These are phyloP conservation scores for Pelagophyceae sp. DNA, from an alignment of 352 stramenopile species.

Conservation along the genomic window DNA sequence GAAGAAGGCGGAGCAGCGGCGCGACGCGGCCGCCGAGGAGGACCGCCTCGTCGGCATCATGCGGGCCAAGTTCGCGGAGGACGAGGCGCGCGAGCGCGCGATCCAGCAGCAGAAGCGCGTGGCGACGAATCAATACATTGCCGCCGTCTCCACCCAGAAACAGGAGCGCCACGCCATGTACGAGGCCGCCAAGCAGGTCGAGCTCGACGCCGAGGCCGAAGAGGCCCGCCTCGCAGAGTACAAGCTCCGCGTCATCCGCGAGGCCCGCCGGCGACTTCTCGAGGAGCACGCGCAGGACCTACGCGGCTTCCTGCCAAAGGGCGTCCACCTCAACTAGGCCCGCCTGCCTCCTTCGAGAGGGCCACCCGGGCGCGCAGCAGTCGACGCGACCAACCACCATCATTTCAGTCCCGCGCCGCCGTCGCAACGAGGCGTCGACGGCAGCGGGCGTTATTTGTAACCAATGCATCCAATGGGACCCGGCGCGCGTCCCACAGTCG, in stretches of 20 bases:
- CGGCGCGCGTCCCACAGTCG: too few species aligned
- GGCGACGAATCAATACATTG: conserved; percentile 38
- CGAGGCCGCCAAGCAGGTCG: conserved; percentile 58
- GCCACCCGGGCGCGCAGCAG: too few species aligned
- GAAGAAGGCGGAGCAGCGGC: conserved; percentile 40
- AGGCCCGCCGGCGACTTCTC: conserved; percentile 67
- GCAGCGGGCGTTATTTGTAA: too few species aligned
- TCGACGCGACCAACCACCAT: too few species aligned
- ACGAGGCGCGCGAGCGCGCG: conserved; percentile 39
- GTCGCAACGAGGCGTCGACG: too few species aligned
- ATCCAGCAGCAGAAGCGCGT: conserved; percentile 30
- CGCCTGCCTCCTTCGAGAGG: too few species aligned
- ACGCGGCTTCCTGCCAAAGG: conserved; percentile 60
- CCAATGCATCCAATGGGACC: too few species aligned
- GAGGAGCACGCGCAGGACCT: conserved; percentile 68
- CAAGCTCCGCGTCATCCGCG: conserved; percentile 62
- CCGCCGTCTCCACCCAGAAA: conserved; percentile 35
- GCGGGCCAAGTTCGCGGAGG: conserved; percentile 57
- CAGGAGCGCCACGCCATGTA: conserved; percentile 60
- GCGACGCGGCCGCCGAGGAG: conserved; percentile 59
- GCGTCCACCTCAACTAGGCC: too few species aligned
- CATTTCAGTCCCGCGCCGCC: too few species aligned
- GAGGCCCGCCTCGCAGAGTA: conserved; percentile 65
- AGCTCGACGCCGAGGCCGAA: conserved; percentile 54
- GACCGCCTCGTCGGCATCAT: conserved; percentile 69